These are phyloP conservation scores for Pinguiococcus pyrenoidosus DNA, from an alignment of 108 stramenopile species.

Conservation along the genomic window DNA sequence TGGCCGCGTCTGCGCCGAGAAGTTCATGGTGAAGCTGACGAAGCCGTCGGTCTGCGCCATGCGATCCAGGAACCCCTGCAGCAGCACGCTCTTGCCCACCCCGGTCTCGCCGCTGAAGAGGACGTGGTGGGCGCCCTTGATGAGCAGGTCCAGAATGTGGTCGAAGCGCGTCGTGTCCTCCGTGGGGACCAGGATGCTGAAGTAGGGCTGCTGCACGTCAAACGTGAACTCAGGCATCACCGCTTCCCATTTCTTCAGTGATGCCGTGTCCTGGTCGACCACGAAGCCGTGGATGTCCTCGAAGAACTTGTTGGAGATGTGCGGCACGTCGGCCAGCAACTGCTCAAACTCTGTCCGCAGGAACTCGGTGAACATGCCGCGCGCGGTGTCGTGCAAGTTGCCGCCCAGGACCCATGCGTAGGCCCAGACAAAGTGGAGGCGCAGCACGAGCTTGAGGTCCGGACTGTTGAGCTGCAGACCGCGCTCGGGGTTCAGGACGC, in stretches of 20 bases:
- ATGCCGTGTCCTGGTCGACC: constrained; percentile 18
- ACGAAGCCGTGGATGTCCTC: constrained; percentile 23
- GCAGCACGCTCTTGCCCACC: constrained; percentile 45
- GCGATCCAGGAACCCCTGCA: constrained; percentile 20
- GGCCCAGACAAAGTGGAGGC: constrained; percentile 29
- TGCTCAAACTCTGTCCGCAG: background rate
- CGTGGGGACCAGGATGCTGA: constrained; percentile 43
- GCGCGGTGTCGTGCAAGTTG: constrained; percentile 24
- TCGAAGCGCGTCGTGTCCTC: constrained; percentile 31
- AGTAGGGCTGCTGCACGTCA: constrained; percentile 26
- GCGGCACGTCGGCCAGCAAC: background rate
- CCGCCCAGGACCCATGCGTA: constrained; percentile 35
- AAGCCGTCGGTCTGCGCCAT: constrained; percentile 17
- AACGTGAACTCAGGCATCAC: constrained; percentile 27
- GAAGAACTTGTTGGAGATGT: background rate
- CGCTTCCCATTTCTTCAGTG: constrained; percentile 23
- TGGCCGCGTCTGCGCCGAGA: constrained; percentile 42
- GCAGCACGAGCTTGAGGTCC: constrained; percentile 14
- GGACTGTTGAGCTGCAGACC: constrained; percentile 17
- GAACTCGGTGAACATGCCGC: background rate
- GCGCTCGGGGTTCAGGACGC: constrained; percentile 1
- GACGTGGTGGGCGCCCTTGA: constrained; percentile 3
- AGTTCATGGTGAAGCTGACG: constrained; percentile 33
- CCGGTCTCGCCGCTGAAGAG: constrained; percentile 45
- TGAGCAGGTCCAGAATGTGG: constrained; percentile 5